Evolutionary conservation across 2,329 filamentous ascomycete species (phyloP).

Genomic region (Calonectria pteridis): DNA sequence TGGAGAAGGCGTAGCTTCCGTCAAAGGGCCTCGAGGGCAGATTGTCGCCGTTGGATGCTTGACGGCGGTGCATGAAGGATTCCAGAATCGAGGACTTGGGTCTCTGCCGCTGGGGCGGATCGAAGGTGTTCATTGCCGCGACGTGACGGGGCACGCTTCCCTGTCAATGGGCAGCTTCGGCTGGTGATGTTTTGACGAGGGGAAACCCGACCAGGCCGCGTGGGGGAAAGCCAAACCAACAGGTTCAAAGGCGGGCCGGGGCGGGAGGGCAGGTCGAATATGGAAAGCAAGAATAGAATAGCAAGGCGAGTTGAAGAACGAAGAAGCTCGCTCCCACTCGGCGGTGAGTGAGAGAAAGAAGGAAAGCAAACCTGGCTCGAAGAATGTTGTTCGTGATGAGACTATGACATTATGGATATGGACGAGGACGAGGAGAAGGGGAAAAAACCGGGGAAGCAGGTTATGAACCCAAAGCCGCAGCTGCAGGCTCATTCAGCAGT

Average conservation of each 20-base stretch:
- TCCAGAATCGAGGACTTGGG: conserved; percentile 64
- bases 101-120: conserved; percentile 52
- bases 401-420: conserved; percentile 42
- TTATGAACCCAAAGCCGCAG: conserved; percentile 27
- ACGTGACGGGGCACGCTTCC: conserved; percentile 6
- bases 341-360: conserved; percentile 26
- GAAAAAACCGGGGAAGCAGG: conserved; percentile 38
- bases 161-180: conserved; percentile 25
- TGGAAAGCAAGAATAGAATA: conserved; percentile 12
- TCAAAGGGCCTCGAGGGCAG: conserved; percentile 46
- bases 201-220: conserved; percentile 21
- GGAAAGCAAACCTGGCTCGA: conserved; percentile 28
- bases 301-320: not conserved
- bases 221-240: conserved; percentile 15
- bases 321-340: conserved; percentile 26
- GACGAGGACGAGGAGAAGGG: conserved; percentile 16
- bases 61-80: conserved; percentile 63
- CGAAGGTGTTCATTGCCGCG: conserved; percentile 29
- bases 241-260: conserved; percentile 4
- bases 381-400: conserved; percentile 33
- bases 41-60: conserved; percentile 58
- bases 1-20: conserved; percentile 40
- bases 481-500: conserved; percentile 27
- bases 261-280: not conserved
- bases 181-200: not conserved